A percentile compares a stretch with the other conserved stretches of the same genome.
phyloP scores from a whole-genome alignment of 202 grass and related monocot genomes.

The Carex sylvatica region DNA sequence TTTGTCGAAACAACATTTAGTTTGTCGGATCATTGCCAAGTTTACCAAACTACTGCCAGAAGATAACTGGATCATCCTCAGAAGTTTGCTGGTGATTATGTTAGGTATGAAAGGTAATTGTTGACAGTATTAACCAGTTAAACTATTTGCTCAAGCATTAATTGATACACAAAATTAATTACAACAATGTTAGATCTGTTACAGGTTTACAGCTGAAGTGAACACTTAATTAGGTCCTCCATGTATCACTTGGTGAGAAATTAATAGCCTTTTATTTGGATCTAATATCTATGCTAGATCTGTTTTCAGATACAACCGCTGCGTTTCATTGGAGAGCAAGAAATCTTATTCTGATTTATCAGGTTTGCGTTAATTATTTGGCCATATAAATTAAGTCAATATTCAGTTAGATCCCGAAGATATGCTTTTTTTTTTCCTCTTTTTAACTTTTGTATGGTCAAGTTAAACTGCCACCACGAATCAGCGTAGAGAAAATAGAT shows the following conservation, averaged over 20 bases:
- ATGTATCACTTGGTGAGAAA: neutral
- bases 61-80: no score
- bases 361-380: neutral
- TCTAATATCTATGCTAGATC: constrained; percentile 11
- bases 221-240: neutral
- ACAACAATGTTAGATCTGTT: no score
- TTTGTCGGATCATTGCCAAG: no score
- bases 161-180: no score
- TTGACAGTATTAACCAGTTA: no score
- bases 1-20: no score
- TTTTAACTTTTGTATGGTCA: neutral
- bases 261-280: neutral
- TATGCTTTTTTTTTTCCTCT: neutral
- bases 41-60: no score
- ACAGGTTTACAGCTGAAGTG: neutral
- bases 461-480: neutral
- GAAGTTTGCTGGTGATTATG: no score
- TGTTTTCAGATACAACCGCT: constrained; percentile 10
- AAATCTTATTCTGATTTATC: neutral
- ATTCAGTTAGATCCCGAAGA: neutral
- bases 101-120: no score
- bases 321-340: neutral
- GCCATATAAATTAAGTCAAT: neutral
- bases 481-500: neutral
- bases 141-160: no score